Evolutionary conservation across 106 monocot genomes (phyloP).

Genomic region (Acanthochlamys bracteata): DNA sequence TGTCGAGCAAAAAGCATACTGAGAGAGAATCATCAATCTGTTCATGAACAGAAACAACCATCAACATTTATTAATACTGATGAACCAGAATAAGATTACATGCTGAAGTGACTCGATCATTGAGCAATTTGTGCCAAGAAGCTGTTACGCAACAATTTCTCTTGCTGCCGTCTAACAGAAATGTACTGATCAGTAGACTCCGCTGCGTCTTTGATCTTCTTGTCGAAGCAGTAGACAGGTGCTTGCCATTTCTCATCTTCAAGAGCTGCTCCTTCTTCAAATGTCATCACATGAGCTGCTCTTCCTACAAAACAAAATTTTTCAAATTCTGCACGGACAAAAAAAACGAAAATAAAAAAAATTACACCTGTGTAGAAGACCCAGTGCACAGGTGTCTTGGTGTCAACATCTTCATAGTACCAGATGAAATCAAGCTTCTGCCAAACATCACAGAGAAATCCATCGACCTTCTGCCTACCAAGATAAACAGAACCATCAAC

Average conservation of each 20-base stretch:
- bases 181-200: not conserved
- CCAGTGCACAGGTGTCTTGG: conserved; percentile 72
- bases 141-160: not conserved
- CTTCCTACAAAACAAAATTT: conserved; percentile 30
- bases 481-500: conserved; percentile 63
- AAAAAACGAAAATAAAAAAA: not conserved
- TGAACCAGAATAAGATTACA: no score
- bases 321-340: not conserved
- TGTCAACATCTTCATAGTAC: conserved; percentile 76
- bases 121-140: not conserved
- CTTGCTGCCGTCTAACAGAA: not conserved
- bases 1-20: no score
- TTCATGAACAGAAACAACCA: no score
- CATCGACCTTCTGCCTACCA: conserved; percentile 35
- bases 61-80: no score
- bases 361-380: conserved; percentile 65
- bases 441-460: conserved; percentile 79
- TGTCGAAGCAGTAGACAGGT: conserved; percentile 60
- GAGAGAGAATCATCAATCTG: no score
- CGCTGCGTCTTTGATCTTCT: not conserved
- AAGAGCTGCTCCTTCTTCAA: conserved; percentile 66
- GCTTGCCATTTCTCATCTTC: conserved; percentile 77
- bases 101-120: no score
- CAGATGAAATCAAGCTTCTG: conserved; percentile 71
- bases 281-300: conserved; percentile 68